phyloP scores from a whole-genome alignment of 2,329 filamentous ascomycete species.

The Fusarium verrucosum region DNA sequence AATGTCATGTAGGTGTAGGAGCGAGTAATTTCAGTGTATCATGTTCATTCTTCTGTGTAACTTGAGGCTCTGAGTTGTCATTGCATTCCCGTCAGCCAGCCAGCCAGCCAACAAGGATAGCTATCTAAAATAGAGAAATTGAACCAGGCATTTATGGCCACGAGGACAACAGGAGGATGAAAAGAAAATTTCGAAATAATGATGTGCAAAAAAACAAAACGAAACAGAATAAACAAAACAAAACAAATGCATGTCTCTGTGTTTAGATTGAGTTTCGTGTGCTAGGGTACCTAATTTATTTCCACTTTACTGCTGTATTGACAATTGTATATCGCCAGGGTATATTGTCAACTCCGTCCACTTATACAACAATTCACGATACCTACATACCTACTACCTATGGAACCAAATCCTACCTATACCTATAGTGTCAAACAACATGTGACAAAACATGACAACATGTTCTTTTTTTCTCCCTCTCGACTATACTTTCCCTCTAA shows the following conservation, averaged over 20 bases:
- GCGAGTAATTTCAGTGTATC: conserved; percentile 5
- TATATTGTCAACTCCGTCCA: background rate
- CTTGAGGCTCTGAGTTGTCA: conserved; percentile 43
- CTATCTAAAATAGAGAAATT: conserved; percentile 11
- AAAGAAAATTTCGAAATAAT: background rate
- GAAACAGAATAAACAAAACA: background rate
- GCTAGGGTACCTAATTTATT: conserved; percentile 17
- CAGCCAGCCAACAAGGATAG: too few species aligned
- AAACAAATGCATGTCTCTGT: conserved; percentile 19
- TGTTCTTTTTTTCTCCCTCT: conserved; percentile 14
- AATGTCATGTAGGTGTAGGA: too few species aligned
- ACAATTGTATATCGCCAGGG: conserved; percentile 2
- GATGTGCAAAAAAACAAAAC: background rate
- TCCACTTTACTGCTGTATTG: background rate
- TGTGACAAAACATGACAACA: conserved; percentile 1
- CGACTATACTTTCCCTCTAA: conserved; percentile 27
- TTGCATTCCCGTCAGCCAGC: conserved; percentile 38
- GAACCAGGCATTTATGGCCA: conserved; percentile 36
- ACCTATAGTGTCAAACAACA: background rate
- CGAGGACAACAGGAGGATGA: conserved; percentile 18
- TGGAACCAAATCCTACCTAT: conserved; percentile 18
- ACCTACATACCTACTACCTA: too few species aligned
- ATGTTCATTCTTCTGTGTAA: conserved; percentile 23
- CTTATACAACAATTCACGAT: background rate
- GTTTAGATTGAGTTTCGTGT: conserved; percentile 23